Evolutionary conservation across 306 rosid species (phyloP), one percentile per base, ranked within the genome.

Genomic region (Ormosia emarginata): DNA sequence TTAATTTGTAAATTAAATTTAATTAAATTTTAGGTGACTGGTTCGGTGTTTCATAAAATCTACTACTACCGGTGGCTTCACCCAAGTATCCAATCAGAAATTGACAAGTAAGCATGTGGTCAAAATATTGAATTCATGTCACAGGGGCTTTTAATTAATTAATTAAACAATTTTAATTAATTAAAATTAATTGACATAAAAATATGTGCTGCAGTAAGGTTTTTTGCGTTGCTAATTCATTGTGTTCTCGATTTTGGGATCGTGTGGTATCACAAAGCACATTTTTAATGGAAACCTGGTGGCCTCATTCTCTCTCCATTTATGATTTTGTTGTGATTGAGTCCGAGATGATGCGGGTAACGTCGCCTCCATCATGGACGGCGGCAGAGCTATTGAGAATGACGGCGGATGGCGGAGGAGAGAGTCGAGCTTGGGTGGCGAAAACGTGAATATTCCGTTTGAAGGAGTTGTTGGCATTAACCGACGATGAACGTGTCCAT

Each of bases 341-440:
- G 89, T 87, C 41, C 80, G n/a, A 85, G 49, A 62, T 92, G 41
- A 92, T 92, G 65, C 91, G 74, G 82, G 82, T 8, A 92, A 92
- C 67, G 85, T 92, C 24, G 91, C 93, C 1, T 86, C 88, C 2
- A 82, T 92, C 17, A 75, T n/a, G 90, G 77, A 88, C 92, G 2
- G 97, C 93, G 2, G 85, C 93, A 39, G 94, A 89, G 82, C 67
- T 90, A 46, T 80, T 92, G 10, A 90, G 89, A 44, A 92, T 90
- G 94, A 86, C 90, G 61, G 91, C 84, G 59, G 32, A 41, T 4
- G 30, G 70, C 65, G 62, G 75, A 0, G 84, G 65, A 0, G 90
- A 81, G 6, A 86, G 77, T 79, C 81, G 55, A 58, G 88, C 43
- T n/a, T 56, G 81, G 18, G 15, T 83, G 2, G 86, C 93, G 3